Evolutionary conservation across 495 filamentous ascomycete genomes (phyloP), one percentile per base, ranked within the genome.

Genomic region (Coniosporium apollinis): DNA sequence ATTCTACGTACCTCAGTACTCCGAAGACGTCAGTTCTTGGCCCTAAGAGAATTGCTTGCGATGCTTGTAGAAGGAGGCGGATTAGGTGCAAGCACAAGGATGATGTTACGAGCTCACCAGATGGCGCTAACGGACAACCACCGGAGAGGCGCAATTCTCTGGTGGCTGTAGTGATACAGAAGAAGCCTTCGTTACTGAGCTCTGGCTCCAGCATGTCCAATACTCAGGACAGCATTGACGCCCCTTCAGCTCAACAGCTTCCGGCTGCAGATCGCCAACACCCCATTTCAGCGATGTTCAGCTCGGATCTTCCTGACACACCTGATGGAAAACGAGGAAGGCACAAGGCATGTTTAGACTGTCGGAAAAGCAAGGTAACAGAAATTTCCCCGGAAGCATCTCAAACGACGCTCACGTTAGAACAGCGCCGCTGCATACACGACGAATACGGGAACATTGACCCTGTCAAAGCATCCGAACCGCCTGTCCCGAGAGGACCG

Each of bases 401-500:
- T n/a, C n/a, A n/a, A n/a, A n/a, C n/a, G n/a, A 28, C 40, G 46
- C 45, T 60, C 34, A 57, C 34, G 16, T 3, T 22, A 8, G 9
- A 31, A 29, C 35, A 79, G 74, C 72, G 74, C 34, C 70, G 74
- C 42, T 79, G 74, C 44, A 73, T 79, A 17, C 74, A 79, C 41
- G 72, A 78, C 41, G 70, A 72, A 37, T 62, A 66, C 43, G 74
- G 74, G 22, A 61, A 70, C 34, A 64, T 77, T 20, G 74, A 79
- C 45, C 72, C 72, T 1, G 49, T 69, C 39, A 77, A 76, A 38
- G 66, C 69, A 5, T 61, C 65, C 32, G 73, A 76, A 46, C 52
- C 61, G 16, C 65, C 72, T 3, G 65, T 71, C 33, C 72, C 71
- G 33, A 63, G 72, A 39, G 66, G 65, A 15, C 59, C 63, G 22